These are phyloP conservation scores for Cucumis sativus DNA, from an alignment of 306 rosid species.

Conservation along the genomic window Cucumber_9930_V3 NC_026660.2:24633001-24633500, in stretches of 20 bases:
- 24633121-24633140: neutral
- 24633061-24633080: too few relatives aligned
- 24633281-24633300: conserved; percentile 35
- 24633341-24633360: conserved; percentile 19
- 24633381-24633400: conserved; percentile 5
- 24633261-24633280: conserved; percentile 33
- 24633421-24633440: neutral
- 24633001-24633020: too few relatives aligned
- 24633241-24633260: conserved; percentile 30
- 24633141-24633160: neutral
- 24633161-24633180: neutral
- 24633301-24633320: conserved; percentile 31
- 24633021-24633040: too few relatives aligned
- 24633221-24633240: neutral
- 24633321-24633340: conserved; percentile 29
- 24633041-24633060: too few relatives aligned
- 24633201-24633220: neutral
- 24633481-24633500: neutral
- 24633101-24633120: neutral
- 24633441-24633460: neutral
- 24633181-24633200: too few relatives aligned
- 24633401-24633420: neutral
- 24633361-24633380: conserved; percentile 22
- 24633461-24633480: neutral
- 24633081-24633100: too few relatives aligned